Conservation (phyloP, 2,329 filamentous ascomycete species). For the Verticillium nonalfalfae region DNA sequence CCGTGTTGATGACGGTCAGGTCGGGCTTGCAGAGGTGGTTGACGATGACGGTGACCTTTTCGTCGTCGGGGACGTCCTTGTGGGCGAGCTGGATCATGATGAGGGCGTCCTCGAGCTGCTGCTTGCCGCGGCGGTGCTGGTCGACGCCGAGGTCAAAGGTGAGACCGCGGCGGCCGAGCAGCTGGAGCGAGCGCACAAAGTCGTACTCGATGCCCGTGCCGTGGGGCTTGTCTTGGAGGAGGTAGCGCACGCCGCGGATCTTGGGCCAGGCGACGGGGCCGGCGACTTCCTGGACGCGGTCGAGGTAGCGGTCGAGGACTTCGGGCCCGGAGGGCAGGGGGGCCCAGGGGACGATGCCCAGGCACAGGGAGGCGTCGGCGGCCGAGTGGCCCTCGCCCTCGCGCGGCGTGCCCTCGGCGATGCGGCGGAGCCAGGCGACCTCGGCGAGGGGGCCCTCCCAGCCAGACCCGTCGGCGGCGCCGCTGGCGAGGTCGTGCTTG, state of each 20-base stretch:
- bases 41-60: conserved; percentile 62
- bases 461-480: conserved; percentile 40
- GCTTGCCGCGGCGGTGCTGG: conserved; percentile 66
- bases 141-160: conserved; percentile 84
- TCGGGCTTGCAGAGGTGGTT: conserved; percentile 91
- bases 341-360: conserved; percentile 79
- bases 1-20: conserved; percentile 55
- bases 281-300: conserved; percentile 50
- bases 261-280: conserved; percentile 56
- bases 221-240: conserved; percentile 70
- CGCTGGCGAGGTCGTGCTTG: conserved; percentile 48
- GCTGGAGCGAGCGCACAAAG: conserved; percentile 61
- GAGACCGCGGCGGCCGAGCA: conserved; percentile 56
- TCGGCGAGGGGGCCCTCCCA: conserved; percentile 68
- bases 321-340: conserved; percentile 61
- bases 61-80: conserved; percentile 49
- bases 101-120: conserved; percentile 65
- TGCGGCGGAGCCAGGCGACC: conserved; percentile 59
- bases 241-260: conserved; percentile 74
- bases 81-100: conserved; percentile 65
- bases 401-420: conserved; percentile 54
- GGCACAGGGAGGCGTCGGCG: conserved; percentile 47
- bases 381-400: conserved; percentile 51
- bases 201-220: conserved; percentile 56
- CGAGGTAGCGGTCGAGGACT: conserved; percentile 60